A percentile compares a stretch with the other conserved stretches of the same genome.
These are phyloP conservation scores for Andalucia godoyi DNA, from an alignment of 78 protist species.

Conservation along the genomic window DNA sequence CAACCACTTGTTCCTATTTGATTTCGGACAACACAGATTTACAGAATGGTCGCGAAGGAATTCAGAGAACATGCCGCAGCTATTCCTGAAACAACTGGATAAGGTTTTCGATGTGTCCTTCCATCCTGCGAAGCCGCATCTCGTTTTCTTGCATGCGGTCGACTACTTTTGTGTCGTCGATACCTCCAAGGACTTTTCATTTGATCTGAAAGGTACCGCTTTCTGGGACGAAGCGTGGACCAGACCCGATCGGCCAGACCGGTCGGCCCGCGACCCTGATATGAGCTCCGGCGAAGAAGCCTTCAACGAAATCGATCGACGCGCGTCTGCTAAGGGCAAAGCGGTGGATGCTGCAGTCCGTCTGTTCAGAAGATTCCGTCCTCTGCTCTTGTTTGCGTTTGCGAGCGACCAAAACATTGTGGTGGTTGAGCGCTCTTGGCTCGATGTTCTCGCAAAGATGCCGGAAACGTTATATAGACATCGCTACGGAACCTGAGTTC, in stretches of 20 bases:
- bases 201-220: not conserved
- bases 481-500: not conserved
- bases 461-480: not conserved
- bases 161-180: not conserved
- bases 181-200: not conserved
- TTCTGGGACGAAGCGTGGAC: not conserved
- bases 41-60: not conserved
- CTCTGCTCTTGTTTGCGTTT: not conserved
- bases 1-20: not conserved
- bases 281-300: too few species aligned
- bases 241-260: too few species aligned
- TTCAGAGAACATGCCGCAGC: not conserved
- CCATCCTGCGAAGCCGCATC: not conserved
- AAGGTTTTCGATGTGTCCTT: not conserved
- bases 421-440: conserved; percentile 1
- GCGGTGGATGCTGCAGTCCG: not conserved
- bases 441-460: not conserved
- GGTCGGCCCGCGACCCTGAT: too few species aligned
- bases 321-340: too few species aligned
- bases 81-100: not conserved
- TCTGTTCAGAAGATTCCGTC: not conserved
- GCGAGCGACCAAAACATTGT: not conserved
- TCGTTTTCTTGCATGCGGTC: not conserved
- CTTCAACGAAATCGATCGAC: too few species aligned
- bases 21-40: not conserved